Conservation (phyloP, 2,329 filamentous ascomycete species). For the Beauveria scarabaeidicola region DNA sequence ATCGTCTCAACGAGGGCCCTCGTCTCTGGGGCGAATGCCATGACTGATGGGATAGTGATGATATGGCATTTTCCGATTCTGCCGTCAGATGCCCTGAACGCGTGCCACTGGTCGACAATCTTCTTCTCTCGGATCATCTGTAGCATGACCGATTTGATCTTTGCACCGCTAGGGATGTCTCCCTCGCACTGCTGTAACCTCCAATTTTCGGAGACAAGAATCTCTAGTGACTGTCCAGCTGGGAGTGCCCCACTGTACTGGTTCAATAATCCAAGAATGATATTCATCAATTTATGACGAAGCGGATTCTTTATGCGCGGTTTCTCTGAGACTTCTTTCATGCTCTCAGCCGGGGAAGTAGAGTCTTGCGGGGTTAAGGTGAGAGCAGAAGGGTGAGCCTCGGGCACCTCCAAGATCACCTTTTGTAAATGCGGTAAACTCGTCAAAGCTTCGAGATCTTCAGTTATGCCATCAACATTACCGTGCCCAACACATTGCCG, state of each 20-base stretch:
- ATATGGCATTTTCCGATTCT: slow-evolving; percentile 36
- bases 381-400: background rate
- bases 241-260: slow-evolving; percentile 39
- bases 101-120: slow-evolving; percentile 34
- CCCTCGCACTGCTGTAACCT: slow-evolving; percentile 30
- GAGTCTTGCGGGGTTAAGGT: background rate
- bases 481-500: background rate
- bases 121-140: slow-evolving; percentile 28
- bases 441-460: background rate
- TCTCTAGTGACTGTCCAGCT: slow-evolving; percentile 33
- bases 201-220: slow-evolving; percentile 24
- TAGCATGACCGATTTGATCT: slow-evolving; percentile 30
- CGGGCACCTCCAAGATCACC: background rate
- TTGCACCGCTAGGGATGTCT: slow-evolving; percentile 31
- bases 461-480: background rate
- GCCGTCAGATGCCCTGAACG: slow-evolving; percentile 33
- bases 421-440: background rate
- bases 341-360: background rate
- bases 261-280: slow-evolving; percentile 23
- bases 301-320: background rate
- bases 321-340: background rate
- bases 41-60: slow-evolving; percentile 32
- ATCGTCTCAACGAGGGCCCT: slow-evolving; percentile 37
- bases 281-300: slow-evolving; percentile 13
- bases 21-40: slow-evolving; percentile 34